Evolutionary conservation across 768 basidiomycete species (phyloP), one percentile per base, ranked within the genome.

Genomic region (Rhodosporidiobolus sp.): DNA sequence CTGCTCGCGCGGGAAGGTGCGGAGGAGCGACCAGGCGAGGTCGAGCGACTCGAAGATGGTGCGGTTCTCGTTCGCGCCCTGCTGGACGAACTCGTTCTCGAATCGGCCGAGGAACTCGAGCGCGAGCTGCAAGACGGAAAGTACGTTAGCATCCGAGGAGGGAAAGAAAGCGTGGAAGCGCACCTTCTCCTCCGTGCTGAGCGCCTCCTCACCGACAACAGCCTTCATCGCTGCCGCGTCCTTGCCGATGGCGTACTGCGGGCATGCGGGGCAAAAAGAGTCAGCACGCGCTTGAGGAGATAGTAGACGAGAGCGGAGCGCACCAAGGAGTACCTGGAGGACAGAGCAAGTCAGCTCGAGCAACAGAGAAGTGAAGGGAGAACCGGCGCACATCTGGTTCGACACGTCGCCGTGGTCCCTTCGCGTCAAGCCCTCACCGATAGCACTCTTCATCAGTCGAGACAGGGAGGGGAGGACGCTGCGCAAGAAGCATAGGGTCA

Each of bases 321-420:
- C 45, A 60, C 59, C 48, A 53, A 17, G 26, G 55, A 57, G 55
- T 48, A 57, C 75, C 74, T 49, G 56, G 60, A 60, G 59, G 67
- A 64, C 50, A 46, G 50, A 38, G 46, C 24, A 24, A 30, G 28
- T 52, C 24, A 32, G 30, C 43, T 24, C 30, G 24, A 24, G 20
- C 14, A 20, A 9, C 2, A 28, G n/a, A 16, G 4, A 28, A 24
- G 38, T 16, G 22, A 14, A 69, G 52, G n/a, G 34, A 55, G 45
- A 62, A 38, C 53, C 4, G 45, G 58, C 56, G 54, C 49, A 72
- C 65, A 71, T 67, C 45, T 97, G 95, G 85, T 99, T 99, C 22
- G 96, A 98, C 48, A 99, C 96, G 83, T 99, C 96, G 79, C 94
- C 91, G 81, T 98, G 96, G 83, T 99, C 96, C 83, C 95, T 95